Conservation (phyloP, 1,139 yeast genomes). For the Saccharomyces hybrid region DNA sequence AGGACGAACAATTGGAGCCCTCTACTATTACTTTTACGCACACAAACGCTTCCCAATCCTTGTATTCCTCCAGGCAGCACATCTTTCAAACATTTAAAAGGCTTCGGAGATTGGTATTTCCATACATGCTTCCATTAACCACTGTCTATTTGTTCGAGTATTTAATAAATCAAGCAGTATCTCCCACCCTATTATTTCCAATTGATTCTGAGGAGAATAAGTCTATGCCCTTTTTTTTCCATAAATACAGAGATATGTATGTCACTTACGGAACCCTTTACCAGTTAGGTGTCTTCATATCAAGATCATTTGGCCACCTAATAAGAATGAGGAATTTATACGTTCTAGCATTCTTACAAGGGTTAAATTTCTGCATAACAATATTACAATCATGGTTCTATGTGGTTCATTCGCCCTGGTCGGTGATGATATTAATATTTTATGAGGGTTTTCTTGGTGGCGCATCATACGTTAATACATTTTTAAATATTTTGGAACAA, state of each 20-base stretch:
- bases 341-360: constrained; percentile 59
- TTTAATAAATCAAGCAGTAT: constrained; percentile 81
- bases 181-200: constrained; percentile 81
- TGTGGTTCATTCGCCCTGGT: constrained; percentile 59
- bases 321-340: constrained; percentile 54
- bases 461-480: constrained; percentile 81
- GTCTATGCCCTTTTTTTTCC: constrained; percentile 37
- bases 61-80: not conserved
- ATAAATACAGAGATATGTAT: constrained; percentile 72
- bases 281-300: constrained; percentile 86
- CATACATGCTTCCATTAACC: constrained; percentile 77
- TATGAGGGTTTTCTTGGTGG: constrained; percentile 93
- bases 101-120: constrained; percentile 37
- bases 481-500: constrained; percentile 64
- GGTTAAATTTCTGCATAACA: constrained; percentile 52
- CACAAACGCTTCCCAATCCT: not conserved
- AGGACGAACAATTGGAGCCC: not conserved
- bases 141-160: constrained; percentile 84
- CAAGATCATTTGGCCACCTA: constrained; percentile 72
- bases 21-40: not conserved
- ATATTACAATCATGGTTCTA: constrained; percentile 56
- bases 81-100: not conserved
- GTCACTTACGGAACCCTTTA: constrained; percentile 90
- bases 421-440: constrained; percentile 54
- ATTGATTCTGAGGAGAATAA: constrained; percentile 35